Conservation (phyloP, 345 rosid species). For the Turritis glabra region DNA sequence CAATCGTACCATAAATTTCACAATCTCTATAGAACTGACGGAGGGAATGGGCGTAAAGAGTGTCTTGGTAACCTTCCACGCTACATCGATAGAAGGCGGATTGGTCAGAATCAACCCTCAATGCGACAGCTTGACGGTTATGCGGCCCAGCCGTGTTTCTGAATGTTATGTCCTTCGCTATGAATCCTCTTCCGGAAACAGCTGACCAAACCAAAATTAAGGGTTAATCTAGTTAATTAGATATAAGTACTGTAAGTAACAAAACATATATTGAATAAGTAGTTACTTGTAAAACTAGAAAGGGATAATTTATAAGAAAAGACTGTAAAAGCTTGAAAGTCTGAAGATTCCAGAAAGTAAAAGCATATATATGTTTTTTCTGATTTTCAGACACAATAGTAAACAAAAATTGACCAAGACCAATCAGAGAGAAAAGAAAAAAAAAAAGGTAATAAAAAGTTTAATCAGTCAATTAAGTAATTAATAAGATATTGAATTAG, state of each 20-base stretch:
- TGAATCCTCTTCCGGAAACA: constrained; percentile 86
- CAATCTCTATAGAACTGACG: constrained; percentile 90
- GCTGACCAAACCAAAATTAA: constrained; percentile 44
- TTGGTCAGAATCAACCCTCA: constrained; percentile 76
- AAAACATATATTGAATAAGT: not conserved
- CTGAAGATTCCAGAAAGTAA: not conserved
- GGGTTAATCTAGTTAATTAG: not conserved
- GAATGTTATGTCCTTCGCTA: constrained; percentile 82
- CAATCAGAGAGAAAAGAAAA: constrained; percentile 25
- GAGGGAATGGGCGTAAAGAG: constrained; percentile 79
- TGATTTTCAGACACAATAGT: not conserved
- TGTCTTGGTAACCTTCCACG: constrained; percentile 83
- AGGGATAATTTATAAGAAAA: constrained; percentile 12
- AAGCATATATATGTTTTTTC: not conserved
- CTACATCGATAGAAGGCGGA: constrained; percentile 80
- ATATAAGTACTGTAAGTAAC: not conserved
- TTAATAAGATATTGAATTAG: not conserved
- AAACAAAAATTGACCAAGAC: constrained; percentile 28
- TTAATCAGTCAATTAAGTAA: not conserved
- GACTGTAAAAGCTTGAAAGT: not conserved
- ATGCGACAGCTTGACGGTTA: constrained; percentile 80
- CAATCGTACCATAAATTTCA: constrained; percentile 72
- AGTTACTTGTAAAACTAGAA: constrained; percentile 4
- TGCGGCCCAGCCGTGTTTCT: constrained; percentile 77
- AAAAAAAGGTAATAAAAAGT: constrained; percentile 17